A percentile compares a stretch with the other conserved stretches of the same genome.
These are phyloP conservation scores for Globisporangium middletonii DNA, from an alignment of 352 stramenopile genomes.

Conservation along the genomic window DNA sequence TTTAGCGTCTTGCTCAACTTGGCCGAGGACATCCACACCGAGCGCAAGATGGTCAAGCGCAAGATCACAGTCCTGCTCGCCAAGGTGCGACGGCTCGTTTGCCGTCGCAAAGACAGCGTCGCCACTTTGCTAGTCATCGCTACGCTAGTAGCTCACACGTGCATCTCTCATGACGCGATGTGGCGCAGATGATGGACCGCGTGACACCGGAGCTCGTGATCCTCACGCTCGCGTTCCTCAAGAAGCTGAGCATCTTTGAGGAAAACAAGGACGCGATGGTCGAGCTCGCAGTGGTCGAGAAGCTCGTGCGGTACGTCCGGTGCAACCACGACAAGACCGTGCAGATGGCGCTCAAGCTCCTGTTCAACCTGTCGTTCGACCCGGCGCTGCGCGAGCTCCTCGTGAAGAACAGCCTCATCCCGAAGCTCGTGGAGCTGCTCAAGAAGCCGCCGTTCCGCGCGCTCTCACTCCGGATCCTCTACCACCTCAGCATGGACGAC, in stretches of 20 bases:
- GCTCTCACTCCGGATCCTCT: slow-evolving; percentile 88
- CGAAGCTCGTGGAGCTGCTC: slow-evolving; percentile 90
- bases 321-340: slow-evolving; percentile 85
- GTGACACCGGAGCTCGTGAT: slow-evolving; percentile 87
- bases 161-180: background rate
- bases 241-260: slow-evolving; percentile 93
- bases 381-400: slow-evolving; percentile 75
- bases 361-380: slow-evolving; percentile 96
- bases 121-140: too few species aligned
- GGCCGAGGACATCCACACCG: slow-evolving; percentile 90
- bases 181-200: slow-evolving; percentile 72
- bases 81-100: slow-evolving; percentile 32
- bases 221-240: slow-evolving; percentile 88
- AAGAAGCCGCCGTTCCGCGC: slow-evolving; percentile 90
- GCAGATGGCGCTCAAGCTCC: slow-evolving; percentile 79
- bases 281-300: slow-evolving; percentile 71
- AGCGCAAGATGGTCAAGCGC: slow-evolving; percentile 95
- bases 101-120: too few species aligned
- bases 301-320: slow-evolving; percentile 70
- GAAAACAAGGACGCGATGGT: slow-evolving; percentile 94
- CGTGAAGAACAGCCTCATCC: slow-evolving; percentile 86
- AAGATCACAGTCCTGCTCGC: slow-evolving; percentile 79
- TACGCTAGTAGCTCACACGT: background rate
- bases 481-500: slow-evolving; percentile 94
- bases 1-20: slow-evolving; percentile 94